Evolutionary conservation across 208 protist genomes (phyloP).

Genomic region (Trypanosomatidae sp.): DNA sequence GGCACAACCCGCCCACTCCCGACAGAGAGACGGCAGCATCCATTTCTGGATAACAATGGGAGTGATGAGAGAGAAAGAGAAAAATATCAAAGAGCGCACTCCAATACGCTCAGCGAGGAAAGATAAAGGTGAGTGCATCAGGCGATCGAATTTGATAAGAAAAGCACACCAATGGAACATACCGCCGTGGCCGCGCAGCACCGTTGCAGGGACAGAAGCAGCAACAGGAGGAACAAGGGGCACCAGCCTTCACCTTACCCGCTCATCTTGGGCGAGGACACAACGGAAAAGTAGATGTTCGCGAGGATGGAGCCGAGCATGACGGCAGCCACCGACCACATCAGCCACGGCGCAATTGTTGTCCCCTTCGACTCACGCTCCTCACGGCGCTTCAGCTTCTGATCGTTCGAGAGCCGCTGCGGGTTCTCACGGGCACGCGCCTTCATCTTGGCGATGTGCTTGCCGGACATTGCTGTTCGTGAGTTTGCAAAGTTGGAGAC

Average conservation of each 20-base stretch:
- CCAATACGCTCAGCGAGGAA: too few species aligned
- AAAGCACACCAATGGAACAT: too few species aligned
- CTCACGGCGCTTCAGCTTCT: slow-evolving; percentile 54
- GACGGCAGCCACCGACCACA: slow-evolving; percentile 57
- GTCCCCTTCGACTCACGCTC: slow-evolving; percentile 46
- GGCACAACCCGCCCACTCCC: too few species aligned
- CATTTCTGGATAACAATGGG: too few species aligned
- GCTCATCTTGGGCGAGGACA: slow-evolving; percentile 60
- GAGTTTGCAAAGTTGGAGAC: too few species aligned
- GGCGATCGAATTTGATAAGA: too few species aligned
- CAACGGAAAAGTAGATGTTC: slow-evolving; percentile 72
- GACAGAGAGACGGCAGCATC: too few species aligned
- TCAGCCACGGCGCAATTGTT: slow-evolving; percentile 44
- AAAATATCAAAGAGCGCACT: too few species aligned
- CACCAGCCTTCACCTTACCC: slow-evolving; percentile 5
- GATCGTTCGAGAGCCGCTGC: slow-evolving; percentile 54
- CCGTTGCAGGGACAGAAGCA: background rate
- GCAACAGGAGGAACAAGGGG: background rate
- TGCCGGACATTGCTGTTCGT: slow-evolving; percentile 44
- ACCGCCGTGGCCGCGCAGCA: too few species aligned
- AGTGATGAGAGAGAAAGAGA: too few species aligned
- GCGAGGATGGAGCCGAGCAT: slow-evolving; percentile 72
- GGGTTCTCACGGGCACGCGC: slow-evolving; percentile 43
- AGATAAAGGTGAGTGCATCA: too few species aligned
- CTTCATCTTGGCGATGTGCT: slow-evolving; percentile 54